These are phyloP conservation scores for Austroboletus eburneus DNA, from an alignment of 768 basidiomycete species.

Conservation along the genomic window DNA sequence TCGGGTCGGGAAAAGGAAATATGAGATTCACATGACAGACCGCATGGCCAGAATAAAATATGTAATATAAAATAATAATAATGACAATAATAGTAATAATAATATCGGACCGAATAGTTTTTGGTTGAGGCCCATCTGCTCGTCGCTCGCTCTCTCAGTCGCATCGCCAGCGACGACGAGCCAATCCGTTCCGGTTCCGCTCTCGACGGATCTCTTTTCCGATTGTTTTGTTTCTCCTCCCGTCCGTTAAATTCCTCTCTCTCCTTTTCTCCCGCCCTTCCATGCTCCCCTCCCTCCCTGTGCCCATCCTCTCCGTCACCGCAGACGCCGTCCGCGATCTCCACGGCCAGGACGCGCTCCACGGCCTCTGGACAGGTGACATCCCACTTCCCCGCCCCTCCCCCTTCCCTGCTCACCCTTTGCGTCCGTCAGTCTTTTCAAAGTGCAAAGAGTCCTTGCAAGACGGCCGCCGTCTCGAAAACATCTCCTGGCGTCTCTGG, in stretches of 20 bases:
- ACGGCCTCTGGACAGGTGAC: conserved; percentile 65
- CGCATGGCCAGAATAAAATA: no score
- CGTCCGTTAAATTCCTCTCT: no score
- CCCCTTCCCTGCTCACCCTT: conserved; percentile 7
- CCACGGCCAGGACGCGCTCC: conserved; percentile 64
- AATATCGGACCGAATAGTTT: conserved; percentile 17
- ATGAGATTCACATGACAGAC: conserved; percentile 16
- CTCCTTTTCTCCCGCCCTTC: conserved; percentile 15
- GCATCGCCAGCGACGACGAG: conserved; percentile 13
- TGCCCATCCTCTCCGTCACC: conserved; percentile 63
- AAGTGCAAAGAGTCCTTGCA: conserved; percentile 77
- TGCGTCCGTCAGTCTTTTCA: conserved; percentile 59
- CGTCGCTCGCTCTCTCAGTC: no score
- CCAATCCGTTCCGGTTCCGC: no score
- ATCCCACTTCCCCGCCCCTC: conserved; percentile 1
- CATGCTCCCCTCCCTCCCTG: conserved; percentile 53
- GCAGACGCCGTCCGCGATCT: conserved; percentile 64
- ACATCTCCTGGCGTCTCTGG: conserved; percentile 86
- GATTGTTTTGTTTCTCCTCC: no score
- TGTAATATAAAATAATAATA: neutral
- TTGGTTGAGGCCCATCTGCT: no score
- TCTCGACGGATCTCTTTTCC: no score
- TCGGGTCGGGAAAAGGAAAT: conserved; percentile 12
- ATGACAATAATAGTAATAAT: neutral
- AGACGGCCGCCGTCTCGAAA: conserved; percentile 80